A percentile compares a stretch with the other conserved stretches of the same genome.
Conservation (phyloP, 83 land plant genomes). For the Thuja plicata region DNA sequence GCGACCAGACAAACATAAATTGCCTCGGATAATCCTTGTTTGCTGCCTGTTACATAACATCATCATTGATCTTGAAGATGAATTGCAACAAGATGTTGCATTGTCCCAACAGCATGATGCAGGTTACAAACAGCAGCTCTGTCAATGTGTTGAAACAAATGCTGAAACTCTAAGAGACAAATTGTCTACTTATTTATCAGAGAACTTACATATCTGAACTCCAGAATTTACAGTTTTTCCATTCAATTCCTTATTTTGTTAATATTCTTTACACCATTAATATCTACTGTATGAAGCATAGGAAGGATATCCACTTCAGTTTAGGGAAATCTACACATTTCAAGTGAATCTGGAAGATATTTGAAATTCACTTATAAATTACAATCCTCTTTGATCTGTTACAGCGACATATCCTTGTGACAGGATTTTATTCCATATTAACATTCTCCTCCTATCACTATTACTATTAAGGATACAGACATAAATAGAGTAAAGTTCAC, state of each 20-base stretch:
- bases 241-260: neutral
- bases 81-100: conserved; percentile 47
- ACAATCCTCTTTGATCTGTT: neutral
- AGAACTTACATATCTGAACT: neutral
- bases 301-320: neutral
- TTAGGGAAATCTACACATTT: neutral
- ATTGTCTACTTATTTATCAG: conserved; percentile 24
- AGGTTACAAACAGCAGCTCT: conserved; percentile 51
- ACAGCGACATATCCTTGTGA: too few species aligned
- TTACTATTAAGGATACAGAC: neutral
- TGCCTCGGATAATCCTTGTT: conserved; percentile 76
- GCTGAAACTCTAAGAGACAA: conserved; percentile 38
- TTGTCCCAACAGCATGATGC: conserved; percentile 72
- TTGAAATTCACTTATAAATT: neutral
- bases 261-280: neutral
- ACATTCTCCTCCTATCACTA: neutral
- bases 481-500: neutral
- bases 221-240: neutral
- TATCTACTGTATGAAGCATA: neutral
- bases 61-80: conserved; percentile 69
- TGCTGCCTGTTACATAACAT: conserved; percentile 93
- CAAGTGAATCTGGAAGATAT: neutral
- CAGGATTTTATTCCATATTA: neutral
- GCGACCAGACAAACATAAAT: conserved; percentile 81
- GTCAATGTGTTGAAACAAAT: conserved; percentile 42